phyloP scores from a whole-genome alignment of 1,284 basidiomycete genomes.

The Fistulinella cinereoalba region DNA sequence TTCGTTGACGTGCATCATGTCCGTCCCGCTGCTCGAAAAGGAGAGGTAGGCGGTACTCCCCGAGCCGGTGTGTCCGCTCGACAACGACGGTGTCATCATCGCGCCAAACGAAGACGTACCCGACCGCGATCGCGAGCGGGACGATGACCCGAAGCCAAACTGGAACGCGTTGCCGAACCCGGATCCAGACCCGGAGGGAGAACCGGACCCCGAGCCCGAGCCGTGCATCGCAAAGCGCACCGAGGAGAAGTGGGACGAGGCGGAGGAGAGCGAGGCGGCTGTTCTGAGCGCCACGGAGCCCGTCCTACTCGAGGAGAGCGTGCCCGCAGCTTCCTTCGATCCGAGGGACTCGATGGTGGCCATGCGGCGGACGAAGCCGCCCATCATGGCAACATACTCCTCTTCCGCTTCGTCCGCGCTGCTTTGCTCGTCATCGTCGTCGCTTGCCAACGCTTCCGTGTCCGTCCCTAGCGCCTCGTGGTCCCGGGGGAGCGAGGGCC shows the following conservation, averaged over 20 bases:
- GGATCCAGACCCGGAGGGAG: not conserved
- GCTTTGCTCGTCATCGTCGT: conserved; percentile 36
- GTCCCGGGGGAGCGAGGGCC: conserved; percentile 9
- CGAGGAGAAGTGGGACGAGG: conserved; percentile 30
- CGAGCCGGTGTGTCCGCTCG: not conserved
- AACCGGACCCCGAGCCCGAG: conserved; percentile 9
- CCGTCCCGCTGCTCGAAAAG: conserved; percentile 24
- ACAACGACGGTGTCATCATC: not conserved
- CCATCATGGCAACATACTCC: conserved; percentile 54
- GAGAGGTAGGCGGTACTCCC: conserved; percentile 30
- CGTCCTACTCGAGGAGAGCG: conserved; percentile 13
- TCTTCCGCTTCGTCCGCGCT: conserved; percentile 43
- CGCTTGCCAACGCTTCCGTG: not conserved
- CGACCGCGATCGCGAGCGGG: not conserved
- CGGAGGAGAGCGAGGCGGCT: not conserved
- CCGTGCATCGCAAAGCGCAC: conserved; percentile 17
- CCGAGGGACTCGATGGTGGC: conserved; percentile 76
- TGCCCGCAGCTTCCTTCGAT: conserved; percentile 44
- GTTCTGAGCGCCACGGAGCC: conserved; percentile 17
- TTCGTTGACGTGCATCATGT: conserved; percentile 25
- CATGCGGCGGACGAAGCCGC: conserved; percentile 64
- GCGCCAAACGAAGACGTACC: conserved; percentile 8
- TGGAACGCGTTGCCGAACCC: not conserved
- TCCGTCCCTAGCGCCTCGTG: not conserved
- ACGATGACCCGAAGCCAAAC: not conserved